Evolutionary conservation across 1,284 basidiomycete genomes (phyloP).

Genomic region (Austroboletus rostrupii): DNA sequence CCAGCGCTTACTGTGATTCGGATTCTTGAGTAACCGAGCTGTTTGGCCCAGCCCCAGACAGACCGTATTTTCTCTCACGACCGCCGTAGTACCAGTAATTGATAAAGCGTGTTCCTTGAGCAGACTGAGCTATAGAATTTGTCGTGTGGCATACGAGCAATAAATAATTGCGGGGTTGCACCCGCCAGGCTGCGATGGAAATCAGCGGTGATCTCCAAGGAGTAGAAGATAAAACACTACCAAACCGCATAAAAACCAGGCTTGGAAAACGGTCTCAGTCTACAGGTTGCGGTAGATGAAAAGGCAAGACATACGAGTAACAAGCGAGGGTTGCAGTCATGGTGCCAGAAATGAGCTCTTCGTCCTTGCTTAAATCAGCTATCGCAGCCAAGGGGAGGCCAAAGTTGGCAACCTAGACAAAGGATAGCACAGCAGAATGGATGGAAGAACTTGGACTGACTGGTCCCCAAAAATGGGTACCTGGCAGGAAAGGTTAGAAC

Average conservation of each 20-base stretch:
- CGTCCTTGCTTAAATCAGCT: constrained; percentile 86
- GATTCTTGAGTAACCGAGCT: constrained; percentile 47
- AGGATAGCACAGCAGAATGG: constrained; percentile 17
- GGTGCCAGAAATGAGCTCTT: constrained; percentile 90
- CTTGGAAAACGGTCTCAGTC: constrained; percentile 39
- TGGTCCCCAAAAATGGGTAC: constrained; percentile 95
- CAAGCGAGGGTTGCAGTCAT: constrained; percentile 88
- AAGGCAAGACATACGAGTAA: constrained; percentile 78
- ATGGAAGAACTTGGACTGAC: constrained; percentile 46
- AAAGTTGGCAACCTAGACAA: constrained; percentile 87
- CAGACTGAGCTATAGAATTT: constrained; percentile 80
- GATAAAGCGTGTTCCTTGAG: constrained; percentile 81
- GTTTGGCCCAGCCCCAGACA: constrained; percentile 33
- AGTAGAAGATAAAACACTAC: constrained; percentile 34
- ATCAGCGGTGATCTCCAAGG: background rate
- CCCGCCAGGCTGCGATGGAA: constrained; percentile 73
- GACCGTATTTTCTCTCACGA: constrained; percentile 57
- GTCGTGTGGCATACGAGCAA: constrained; percentile 91
- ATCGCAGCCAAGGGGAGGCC: constrained; percentile 91
- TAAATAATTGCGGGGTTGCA: constrained; percentile 92
- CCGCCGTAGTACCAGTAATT: constrained; percentile 89
- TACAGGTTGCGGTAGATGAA: background rate
- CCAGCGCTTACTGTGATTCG: constrained; percentile 22
- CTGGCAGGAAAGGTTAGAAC: constrained; percentile 37
- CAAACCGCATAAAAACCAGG: constrained; percentile 93